Conservation (phyloP, 352 stramenopile genomes). For the Phytophthora ramorum region DNA sequence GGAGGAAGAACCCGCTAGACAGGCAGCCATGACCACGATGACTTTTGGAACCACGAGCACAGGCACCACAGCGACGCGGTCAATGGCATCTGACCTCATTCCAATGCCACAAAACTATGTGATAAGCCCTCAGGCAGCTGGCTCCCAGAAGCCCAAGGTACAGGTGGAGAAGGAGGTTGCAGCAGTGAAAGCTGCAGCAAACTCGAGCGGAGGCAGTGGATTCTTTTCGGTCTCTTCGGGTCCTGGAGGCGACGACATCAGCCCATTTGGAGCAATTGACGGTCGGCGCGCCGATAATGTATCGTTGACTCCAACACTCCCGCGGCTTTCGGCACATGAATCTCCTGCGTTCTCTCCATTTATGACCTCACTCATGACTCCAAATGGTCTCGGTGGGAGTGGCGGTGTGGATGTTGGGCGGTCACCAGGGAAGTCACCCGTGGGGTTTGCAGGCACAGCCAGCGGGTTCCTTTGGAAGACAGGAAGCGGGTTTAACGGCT, state of each 20-base stretch:
- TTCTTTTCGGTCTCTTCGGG: conserved; percentile 8
- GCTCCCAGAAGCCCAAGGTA: conserved; percentile 2
- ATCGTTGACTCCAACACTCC: conserved; percentile 34
- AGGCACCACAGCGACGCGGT: conserved; percentile 29
- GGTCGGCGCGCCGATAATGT: conserved; percentile 29
- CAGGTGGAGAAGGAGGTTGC: conserved; percentile 1
- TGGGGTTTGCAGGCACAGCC: conserved; percentile 19
- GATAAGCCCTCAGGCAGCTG: conserved; percentile 14
- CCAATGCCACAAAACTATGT: conserved; percentile 17
- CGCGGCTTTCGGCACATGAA: conserved; percentile 31
- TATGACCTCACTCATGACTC: conserved; percentile 13
- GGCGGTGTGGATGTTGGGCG: conserved; percentile 8
- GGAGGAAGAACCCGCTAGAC: conserved; percentile 15
- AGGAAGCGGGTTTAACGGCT: conserved; percentile 12
- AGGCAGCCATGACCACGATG: conserved; percentile 20
- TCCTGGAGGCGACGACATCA: conserved; percentile 8
- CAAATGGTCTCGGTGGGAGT: conserved; percentile 20
- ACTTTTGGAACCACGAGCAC: conserved; percentile 24
- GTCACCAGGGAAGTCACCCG: conserved; percentile 25
- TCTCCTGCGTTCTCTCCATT: conserved; percentile 34
- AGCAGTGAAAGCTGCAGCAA: conserved; percentile 3
- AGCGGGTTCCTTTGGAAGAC: conserved; percentile 32
- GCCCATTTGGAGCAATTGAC: conserved; percentile 8
- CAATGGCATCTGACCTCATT: conserved; percentile 26
- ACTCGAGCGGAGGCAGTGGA: not conserved